These are phyloP conservation scores for Physcia stellaris DNA, from an alignment of 495 filamentous ascomycete genomes.

Conservation along the genomic window DNA sequence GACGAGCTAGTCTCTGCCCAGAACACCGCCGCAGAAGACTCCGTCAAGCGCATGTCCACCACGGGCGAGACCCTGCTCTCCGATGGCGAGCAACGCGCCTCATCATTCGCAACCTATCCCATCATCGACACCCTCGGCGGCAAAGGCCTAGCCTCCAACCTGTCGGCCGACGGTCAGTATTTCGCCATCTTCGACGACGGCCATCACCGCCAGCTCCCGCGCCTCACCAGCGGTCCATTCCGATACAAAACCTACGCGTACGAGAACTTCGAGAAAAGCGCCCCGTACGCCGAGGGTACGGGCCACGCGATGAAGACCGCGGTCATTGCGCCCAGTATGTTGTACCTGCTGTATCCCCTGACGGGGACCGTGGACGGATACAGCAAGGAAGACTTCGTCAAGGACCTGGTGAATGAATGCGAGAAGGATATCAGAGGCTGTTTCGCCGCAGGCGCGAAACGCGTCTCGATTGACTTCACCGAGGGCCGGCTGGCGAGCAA, in stretches of 20 bases:
- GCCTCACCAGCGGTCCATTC: slow-evolving; percentile 24
- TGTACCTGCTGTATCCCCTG: slow-evolving; percentile 30
- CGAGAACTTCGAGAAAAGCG: slow-evolving; percentile 23
- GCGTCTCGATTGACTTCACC: slow-evolving; percentile 31
- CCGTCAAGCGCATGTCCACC: slow-evolving; percentile 23
- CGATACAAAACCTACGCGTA: slow-evolving; percentile 28
- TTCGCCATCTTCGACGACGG: slow-evolving; percentile 33
- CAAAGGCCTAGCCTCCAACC: slow-evolving; percentile 22
- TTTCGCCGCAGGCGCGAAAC: slow-evolving; percentile 25
- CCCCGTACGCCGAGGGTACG: slow-evolving; percentile 18
- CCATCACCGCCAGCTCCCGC: slow-evolving; percentile 27
- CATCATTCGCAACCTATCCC: slow-evolving; percentile 30
- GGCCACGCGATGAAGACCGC: slow-evolving; percentile 24
- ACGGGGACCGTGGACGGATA: slow-evolving; percentile 24
- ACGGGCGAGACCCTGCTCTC: slow-evolving; percentile 24
- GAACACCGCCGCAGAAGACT: slow-evolving; percentile 29
- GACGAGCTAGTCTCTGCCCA: slow-evolving; percentile 20
- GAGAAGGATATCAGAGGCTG: slow-evolving; percentile 31
- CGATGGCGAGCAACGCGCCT: slow-evolving; percentile 28
- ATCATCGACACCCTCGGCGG: slow-evolving; percentile 26
- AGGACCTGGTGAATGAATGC: slow-evolving; percentile 30
- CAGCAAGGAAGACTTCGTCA: slow-evolving; percentile 22
- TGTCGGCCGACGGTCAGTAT: slow-evolving; percentile 27
- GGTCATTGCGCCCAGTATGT: slow-evolving; percentile 31
- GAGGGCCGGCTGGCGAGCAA: slow-evolving; percentile 28